Evolutionary conservation across 306 rosid genomes (phyloP), one percentile per base, ranked within the genome.

Genomic region (Acacia acuminata): DNA sequence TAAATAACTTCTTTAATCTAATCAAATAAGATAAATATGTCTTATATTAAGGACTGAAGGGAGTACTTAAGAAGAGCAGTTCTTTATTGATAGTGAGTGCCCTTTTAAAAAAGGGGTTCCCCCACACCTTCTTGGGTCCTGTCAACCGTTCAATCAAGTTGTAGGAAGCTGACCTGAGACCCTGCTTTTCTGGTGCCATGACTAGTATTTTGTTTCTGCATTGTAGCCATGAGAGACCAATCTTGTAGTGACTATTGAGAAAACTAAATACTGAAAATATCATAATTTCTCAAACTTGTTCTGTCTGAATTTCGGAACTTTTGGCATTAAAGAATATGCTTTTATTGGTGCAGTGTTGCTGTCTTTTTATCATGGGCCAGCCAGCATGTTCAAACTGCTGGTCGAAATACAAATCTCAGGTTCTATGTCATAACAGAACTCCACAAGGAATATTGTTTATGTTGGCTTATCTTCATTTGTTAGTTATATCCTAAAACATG

Each of bases 301-400:
- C 22, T 10, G 75, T 58, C 22, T 70, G 63, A 79, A 40, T 47
- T 76, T 67, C 64, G 71, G 55, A 13, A n/a, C 43, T 45, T 45
- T 25, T 11, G 3, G 64, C 60, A 32, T 34, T 42, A 70, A 42
- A 60, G 58, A 43, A 32, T 20, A 8, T 45, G 38, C 56, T 79
- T 71, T 74, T 44, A 74, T 73, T 79, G 77, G 64, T 85, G 16
- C 90, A 93, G 98, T 65, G 94, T 94, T 75, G 98, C 97, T 45
- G 94, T 93, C 60, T 91, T 93, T 63, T 82, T 90, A 76, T 93
- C 98, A 32, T 94, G 98, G 98, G 94, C 97, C 10, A 89, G 86
- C 71, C 90, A 86, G 76, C 70, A 40, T 42, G 71, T 82, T 65
- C 44, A 22, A 58, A 55, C 83, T 56, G 67, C 79, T 75, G 92